phyloP scores from a whole-genome alignment of 1,284 basidiomycete genomes.

The Ceratobasidium sp. region DNA sequence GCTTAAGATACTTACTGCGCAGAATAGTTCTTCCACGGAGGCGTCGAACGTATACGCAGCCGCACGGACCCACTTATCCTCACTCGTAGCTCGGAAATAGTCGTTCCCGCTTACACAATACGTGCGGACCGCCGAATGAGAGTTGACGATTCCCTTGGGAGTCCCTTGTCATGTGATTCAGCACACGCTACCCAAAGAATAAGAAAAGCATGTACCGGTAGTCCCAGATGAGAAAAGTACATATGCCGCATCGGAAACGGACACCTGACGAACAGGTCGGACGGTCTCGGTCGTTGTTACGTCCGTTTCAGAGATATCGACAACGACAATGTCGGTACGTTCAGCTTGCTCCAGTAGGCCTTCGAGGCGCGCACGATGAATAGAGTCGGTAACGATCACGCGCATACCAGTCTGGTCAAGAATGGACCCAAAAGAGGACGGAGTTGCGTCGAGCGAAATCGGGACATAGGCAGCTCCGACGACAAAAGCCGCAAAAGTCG shows the following conservation, averaged over 20 bases:
- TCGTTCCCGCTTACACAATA: constrained; percentile 15
- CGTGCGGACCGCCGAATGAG: constrained; percentile 8
- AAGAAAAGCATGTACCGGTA: background rate
- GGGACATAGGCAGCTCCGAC: constrained; percentile 13
- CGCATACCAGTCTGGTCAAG: background rate
- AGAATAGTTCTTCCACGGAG: constrained; percentile 22
- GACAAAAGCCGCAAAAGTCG: background rate
- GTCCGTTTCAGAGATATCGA: background rate
- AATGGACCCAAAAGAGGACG: background rate
- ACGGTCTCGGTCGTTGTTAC: too few relatives aligned
- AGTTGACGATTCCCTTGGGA: constrained; percentile 10
- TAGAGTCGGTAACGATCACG: constrained; percentile 13
- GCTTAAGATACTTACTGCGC: background rate
- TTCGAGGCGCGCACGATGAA: background rate
- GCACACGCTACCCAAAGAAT: background rate
- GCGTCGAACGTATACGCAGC: constrained; percentile 27
- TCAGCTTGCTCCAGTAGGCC: background rate
- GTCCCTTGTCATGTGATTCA: background rate
- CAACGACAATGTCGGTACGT: background rate
- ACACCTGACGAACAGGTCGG: too few relatives aligned
- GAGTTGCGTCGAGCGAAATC: constrained; percentile 4
- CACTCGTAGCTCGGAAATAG: background rate
- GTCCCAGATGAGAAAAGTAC: constrained; percentile 29
- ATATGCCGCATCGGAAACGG: background rate
- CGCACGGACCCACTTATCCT: constrained; percentile 8